A percentile compares a stretch with the other conserved stretches of the same genome.
Conservation (phyloP, 495 filamentous ascomycete species). For the Neurospora cerealis region DNA sequence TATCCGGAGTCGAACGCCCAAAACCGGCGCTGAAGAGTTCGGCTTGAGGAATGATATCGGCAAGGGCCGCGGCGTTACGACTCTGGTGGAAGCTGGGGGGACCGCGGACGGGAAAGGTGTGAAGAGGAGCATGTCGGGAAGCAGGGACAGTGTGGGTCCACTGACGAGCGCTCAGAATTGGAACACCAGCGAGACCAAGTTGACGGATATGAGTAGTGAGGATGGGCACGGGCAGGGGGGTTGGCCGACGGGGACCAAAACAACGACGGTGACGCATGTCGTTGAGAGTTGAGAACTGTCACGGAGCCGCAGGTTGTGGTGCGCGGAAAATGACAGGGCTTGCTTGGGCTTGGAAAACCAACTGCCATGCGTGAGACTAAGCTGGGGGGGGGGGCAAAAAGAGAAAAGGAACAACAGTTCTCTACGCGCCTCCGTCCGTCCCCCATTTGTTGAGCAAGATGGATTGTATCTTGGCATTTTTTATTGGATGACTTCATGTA, state of each 20-base stretch:
- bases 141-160: background rate
- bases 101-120: background rate
- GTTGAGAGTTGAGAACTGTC: background rate
- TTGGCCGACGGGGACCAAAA: background rate
- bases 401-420: too few species aligned
- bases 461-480: too few species aligned
- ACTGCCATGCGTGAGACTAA: too few species aligned
- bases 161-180: background rate
- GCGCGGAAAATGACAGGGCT: too few species aligned
- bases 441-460: too few species aligned
- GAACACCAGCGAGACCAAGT: background rate
- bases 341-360: too few species aligned
- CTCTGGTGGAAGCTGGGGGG: background rate
- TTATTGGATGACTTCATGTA: too few species aligned
- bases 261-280: background rate
- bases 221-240: background rate
- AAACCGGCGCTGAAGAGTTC: background rate
- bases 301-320: background rate
- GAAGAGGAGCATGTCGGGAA: background rate
- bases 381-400: too few species aligned
- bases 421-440: too few species aligned
- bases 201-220: background rate
- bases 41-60: background rate
- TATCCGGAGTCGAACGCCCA: slow-evolving; percentile 30
- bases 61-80: background rate